These are phyloP conservation scores for Nakataea oryzae DNA, from an alignment of 2,329 filamentous ascomycete species.

Conservation along the genomic window DNA sequence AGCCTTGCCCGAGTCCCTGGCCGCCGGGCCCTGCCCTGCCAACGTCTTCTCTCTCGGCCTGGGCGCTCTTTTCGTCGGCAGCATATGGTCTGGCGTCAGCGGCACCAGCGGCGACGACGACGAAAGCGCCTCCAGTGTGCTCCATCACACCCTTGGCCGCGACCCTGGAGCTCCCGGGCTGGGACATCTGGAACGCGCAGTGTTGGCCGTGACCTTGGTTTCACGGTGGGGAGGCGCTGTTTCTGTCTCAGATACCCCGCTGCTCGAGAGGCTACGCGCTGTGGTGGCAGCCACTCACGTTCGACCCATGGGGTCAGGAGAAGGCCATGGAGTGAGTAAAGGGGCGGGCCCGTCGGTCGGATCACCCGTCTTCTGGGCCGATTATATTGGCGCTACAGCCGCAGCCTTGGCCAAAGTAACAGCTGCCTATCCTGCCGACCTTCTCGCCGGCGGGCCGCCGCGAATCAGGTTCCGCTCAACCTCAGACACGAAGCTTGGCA, in stretches of 20 bases:
- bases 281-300: constrained; percentile 19
- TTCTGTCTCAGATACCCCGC: constrained; percentile 32
- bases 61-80: constrained; percentile 31
- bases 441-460: background rate
- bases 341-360: constrained; percentile 23
- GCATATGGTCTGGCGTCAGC: constrained; percentile 33
- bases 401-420: constrained; percentile 29
- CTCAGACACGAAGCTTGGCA: background rate
- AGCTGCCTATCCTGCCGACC: constrained; percentile 26
- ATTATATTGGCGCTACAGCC: constrained; percentile 39
- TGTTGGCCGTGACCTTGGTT: constrained; percentile 61
- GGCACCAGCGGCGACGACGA: constrained; percentile 35
- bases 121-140: constrained; percentile 52
- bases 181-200: constrained; percentile 59
- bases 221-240: constrained; percentile 62
- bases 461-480: background rate
- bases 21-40: background rate
- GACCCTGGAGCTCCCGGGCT: constrained; percentile 62
- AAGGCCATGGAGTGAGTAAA: constrained; percentile 21
- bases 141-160: constrained; percentile 64
- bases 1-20: constrained; percentile 21
- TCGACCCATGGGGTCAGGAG: background rate
- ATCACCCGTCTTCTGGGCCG: constrained; percentile 37
- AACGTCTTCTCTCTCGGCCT: constrained; percentile 32
- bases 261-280: constrained; percentile 29